phyloP scores from a whole-genome alignment of 164 flowering plant genomes.

The Litsea cubeba region DNA sequence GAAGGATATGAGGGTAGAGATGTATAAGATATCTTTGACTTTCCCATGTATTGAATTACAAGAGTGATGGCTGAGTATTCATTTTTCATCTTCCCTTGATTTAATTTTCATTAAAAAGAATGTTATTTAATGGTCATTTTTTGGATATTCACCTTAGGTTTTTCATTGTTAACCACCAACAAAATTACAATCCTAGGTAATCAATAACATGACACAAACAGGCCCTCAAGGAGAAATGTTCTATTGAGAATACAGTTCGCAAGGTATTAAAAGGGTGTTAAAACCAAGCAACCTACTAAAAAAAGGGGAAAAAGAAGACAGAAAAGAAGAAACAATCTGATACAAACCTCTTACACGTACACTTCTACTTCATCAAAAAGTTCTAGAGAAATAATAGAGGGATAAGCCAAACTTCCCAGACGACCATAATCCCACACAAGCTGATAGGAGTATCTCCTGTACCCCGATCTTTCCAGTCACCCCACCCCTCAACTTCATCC shows the following conservation, averaged over 20 bases:
- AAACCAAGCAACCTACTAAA: slow-evolving; percentile 2
- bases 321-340: slow-evolving; percentile 6
- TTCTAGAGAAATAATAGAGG: not conserved
- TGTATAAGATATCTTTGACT: too few species aligned
- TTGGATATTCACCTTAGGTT: too few species aligned
- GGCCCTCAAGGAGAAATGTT: not conserved
- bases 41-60: too few species aligned
- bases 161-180: too few species aligned
- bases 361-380: slow-evolving; percentile 13
- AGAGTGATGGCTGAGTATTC: too few species aligned
- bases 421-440: slow-evolving; percentile 5
- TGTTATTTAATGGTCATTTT: too few species aligned
- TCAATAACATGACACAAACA: too few species aligned
- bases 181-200: too few species aligned
- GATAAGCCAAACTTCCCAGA: not conserved
- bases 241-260: slow-evolving; percentile 8
- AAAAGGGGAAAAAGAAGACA: not conserved
- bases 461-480: not conserved
- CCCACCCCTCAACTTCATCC: slow-evolving; percentile 1
- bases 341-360: slow-evolving; percentile 10
- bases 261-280: slow-evolving; percentile 1
- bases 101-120: too few species aligned
- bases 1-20: too few species aligned
- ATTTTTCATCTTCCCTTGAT: too few species aligned
- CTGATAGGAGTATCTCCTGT: slow-evolving; percentile 2